A percentile compares a stretch with the other conserved stretches of the same genome.
Evolutionary conservation across 495 filamentous ascomycete species (phyloP).

Genomic region (Hypoxylon subgilvum): DNA sequence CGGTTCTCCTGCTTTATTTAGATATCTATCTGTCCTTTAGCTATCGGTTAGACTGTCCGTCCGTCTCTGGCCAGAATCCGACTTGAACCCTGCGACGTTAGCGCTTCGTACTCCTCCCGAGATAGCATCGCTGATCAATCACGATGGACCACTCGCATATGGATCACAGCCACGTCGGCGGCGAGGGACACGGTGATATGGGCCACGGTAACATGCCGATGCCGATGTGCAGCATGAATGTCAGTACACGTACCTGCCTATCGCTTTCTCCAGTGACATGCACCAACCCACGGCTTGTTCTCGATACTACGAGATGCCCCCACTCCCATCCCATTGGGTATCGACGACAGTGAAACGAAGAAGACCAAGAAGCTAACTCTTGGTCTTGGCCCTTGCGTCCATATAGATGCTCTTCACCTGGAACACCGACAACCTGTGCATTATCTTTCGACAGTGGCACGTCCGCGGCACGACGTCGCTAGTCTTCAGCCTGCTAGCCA

Average conservation of each 20-base stretch:
- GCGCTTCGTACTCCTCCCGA: background rate
- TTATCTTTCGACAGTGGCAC: slow-evolving; percentile 92
- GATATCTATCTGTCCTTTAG: background rate
- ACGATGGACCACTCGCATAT: slow-evolving; percentile 54
- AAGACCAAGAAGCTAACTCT: slow-evolving; percentile 6
- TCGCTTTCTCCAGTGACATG: slow-evolving; percentile 12
- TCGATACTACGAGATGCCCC: slow-evolving; percentile 8
- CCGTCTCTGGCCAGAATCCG: background rate
- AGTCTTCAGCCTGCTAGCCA: slow-evolving; percentile 77
- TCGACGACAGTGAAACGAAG: background rate
- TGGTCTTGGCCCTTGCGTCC: slow-evolving; percentile 1
- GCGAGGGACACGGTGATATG: slow-evolving; percentile 60
- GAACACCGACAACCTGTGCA: slow-evolving; percentile 89
- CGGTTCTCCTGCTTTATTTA: background rate
- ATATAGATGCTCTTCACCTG: slow-evolving; percentile 95
- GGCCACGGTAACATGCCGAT: slow-evolving; percentile 47
- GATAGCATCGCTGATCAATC: background rate
- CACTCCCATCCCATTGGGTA: slow-evolving; percentile 13
- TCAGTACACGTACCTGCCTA: slow-evolving; percentile 45
- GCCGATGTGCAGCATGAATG: slow-evolving; percentile 80
- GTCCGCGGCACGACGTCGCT: slow-evolving; percentile 73
- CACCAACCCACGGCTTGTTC: slow-evolving; percentile 9
- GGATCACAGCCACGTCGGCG: slow-evolving; percentile 46
- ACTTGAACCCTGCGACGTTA: background rate
- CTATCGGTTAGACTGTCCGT: background rate